Conservation (phyloP, 352 stramenopile species). For the Globisporangium carolinianum region DNA sequence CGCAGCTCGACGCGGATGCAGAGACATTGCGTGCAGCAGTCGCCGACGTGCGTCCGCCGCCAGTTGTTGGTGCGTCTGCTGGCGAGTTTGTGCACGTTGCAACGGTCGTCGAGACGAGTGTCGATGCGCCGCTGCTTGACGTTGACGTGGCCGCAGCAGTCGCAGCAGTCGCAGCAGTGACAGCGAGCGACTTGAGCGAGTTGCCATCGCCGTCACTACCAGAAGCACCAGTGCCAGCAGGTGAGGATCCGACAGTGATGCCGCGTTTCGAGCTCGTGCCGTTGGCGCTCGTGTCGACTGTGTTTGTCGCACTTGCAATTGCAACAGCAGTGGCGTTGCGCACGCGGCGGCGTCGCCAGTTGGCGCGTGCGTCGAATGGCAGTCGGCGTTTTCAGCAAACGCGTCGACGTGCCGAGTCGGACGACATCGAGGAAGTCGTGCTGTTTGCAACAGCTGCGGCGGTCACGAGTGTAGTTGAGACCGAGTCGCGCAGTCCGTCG, state of each 20-base stretch:
- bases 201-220: too few relatives aligned
- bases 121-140: too few relatives aligned
- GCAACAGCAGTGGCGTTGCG: conserved; percentile 22
- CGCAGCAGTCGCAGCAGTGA: too few relatives aligned
- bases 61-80: too few relatives aligned
- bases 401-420: conserved; percentile 14
- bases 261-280: conserved; percentile 4
- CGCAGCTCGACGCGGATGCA: conserved; percentile 3
- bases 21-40: background rate
- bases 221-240: background rate
- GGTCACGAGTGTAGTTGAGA: too few relatives aligned
- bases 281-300: conserved; percentile 1
- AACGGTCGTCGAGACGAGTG: background rate
- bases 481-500: background rate
- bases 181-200: too few relatives aligned
- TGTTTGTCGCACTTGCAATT: conserved; percentile 13
- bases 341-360: conserved; percentile 14
- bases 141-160: too few relatives aligned
- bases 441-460: conserved; percentile 14
- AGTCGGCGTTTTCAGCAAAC: background rate
- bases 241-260: background rate
- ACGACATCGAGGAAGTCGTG: conserved; percentile 31
- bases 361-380: background rate
- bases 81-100: too few relatives aligned
- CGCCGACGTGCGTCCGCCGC: too few relatives aligned